Evolutionary conservation across 257 asterid species (phyloP), one percentile per base, ranked within the genome.

Genomic region (Nicotiana undulata): DNA sequence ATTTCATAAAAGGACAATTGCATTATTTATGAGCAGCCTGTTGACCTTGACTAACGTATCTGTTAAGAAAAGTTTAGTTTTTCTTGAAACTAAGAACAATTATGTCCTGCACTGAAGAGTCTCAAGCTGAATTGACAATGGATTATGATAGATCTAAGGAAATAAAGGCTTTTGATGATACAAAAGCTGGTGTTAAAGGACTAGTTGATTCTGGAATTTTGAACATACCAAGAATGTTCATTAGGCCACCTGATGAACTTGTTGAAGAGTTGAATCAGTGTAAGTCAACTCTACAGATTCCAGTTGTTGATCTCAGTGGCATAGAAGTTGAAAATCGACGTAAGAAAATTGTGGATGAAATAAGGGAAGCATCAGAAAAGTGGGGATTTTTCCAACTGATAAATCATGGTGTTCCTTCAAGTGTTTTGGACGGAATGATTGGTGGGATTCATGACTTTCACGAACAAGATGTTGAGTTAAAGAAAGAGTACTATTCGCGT

Each of bases 341-440:
- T 5, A 55, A 75, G 82, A 67, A 63, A 12, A 44, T 91, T 1
- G 82, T 90, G 0, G 63, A 29, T 1, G 75, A 90, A 81, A 49
- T 92, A 17, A 76, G 67, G 49, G 37, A n/a, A 12, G 97, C 98
- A 8, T 90, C 94, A 0, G 84, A 82, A 34, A 87, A 87, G 28
- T 88, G 90, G 89, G 97, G 97, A 5, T 84, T 92, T 22, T 94
- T 94, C 85, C 90, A 82, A 68, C 82, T 90, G 31, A 81, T 87
- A 78, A 91, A 94, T 79, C 97, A 91, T 80, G 95, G 95, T 2
- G 83, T 94, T 22, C 85, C 86, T 5, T 5, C 0, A 46, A 61
- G 75, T 7, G 88, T 91, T 15, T 6, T 92, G 77, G 95, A 87
- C 8, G 89, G 79, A 2, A 90, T 91, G 89, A 17, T 92, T 3